Evolutionary conservation across 1,284 basidiomycete genomes (phyloP).

Genomic region (Trichosporon inkin): DNA sequence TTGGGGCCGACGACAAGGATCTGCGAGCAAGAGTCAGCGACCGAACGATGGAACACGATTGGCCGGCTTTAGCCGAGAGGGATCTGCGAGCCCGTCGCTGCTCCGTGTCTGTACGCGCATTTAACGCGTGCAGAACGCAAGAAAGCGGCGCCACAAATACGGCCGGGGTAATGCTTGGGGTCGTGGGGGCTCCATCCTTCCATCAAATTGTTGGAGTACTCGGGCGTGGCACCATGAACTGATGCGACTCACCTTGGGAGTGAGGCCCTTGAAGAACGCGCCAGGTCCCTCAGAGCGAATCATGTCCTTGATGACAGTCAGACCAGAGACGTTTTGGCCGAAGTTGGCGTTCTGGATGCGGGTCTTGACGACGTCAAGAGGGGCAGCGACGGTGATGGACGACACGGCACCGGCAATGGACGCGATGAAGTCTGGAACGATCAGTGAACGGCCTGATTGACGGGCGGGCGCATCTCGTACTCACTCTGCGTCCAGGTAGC

Average conservation of each 20-base stretch:
- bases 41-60: neutral
- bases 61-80: constrained; percentile 6
- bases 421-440: constrained; percentile 69
- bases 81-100: neutral
- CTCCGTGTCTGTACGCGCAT: constrained; percentile 8
- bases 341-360: constrained; percentile 98
- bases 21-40: constrained; percentile 49
- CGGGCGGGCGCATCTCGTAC: constrained; percentile 27
- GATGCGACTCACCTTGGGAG: constrained; percentile 69
- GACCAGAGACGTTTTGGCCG: constrained; percentile 77
- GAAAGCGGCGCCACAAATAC: neutral
- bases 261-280: constrained; percentile 97
- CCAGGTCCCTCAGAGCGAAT: constrained; percentile 75
- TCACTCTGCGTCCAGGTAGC: constrained; percentile 87
- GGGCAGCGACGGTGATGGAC: constrained; percentile 92
- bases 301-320: constrained; percentile 80
- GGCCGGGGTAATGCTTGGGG: neutral
- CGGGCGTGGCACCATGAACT: neutral
- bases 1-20: constrained; percentile 96
- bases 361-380: constrained; percentile 93
- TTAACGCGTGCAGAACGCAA: neutral
- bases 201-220: neutral
- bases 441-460: neutral
- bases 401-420: constrained; percentile 91
- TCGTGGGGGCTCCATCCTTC: neutral